Percentiles rank a stretch among this genome's conserved stretches.
These are phyloP conservation scores for Starmerella apis DNA, from an alignment of 805 yeast species.

Conservation along the genomic window DNA sequence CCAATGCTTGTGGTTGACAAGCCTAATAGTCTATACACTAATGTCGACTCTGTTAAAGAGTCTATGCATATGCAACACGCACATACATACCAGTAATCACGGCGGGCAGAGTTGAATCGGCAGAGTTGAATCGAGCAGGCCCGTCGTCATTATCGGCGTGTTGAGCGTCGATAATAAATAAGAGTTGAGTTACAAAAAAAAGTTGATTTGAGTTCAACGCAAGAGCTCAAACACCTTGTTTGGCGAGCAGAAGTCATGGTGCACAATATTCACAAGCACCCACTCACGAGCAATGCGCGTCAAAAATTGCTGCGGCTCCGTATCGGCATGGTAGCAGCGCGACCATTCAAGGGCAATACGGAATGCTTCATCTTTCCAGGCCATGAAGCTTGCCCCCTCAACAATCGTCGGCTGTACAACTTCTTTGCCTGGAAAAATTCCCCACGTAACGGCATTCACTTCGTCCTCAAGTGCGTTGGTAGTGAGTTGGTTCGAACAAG, in stretches of 20 bases:
- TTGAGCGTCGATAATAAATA: slow-evolving; percentile 10
- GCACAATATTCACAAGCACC: slow-evolving; percentile 77
- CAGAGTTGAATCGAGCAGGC: slow-evolving; percentile 7
- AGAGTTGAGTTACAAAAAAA: not conserved
- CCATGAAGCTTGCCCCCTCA: slow-evolving; percentile 79
- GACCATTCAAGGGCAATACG: slow-evolving; percentile 75
- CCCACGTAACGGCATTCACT: slow-evolving; percentile 97
- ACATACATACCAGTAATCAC: slow-evolving; percentile 9
- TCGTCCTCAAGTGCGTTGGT: slow-evolving; percentile 66
- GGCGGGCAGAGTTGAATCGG: slow-evolving; percentile 11
- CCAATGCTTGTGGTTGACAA: too few relatives aligned
- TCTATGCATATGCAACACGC: slow-evolving; percentile 8
- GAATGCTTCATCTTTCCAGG: slow-evolving; percentile 95
- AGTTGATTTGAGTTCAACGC: not conserved
- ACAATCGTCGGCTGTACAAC: slow-evolving; percentile 93
- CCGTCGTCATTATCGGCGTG: slow-evolving; percentile 9
- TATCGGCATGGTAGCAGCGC: slow-evolving; percentile 28
- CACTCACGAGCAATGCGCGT: slow-evolving; percentile 45
- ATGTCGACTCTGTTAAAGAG: not conserved
- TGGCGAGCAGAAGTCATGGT: slow-evolving; percentile 53
- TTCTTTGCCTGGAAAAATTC: slow-evolving; percentile 92
- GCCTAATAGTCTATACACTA: not conserved
- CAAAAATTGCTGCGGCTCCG: slow-evolving; percentile 37
- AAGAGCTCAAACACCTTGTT: slow-evolving; percentile 13
- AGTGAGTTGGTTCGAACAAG: slow-evolving; percentile 40